Evolutionary conservation across 805 yeast species (phyloP), one percentile per base, ranked within the genome.

Genomic region (Kodamaea kaohsiungensis): DNA sequence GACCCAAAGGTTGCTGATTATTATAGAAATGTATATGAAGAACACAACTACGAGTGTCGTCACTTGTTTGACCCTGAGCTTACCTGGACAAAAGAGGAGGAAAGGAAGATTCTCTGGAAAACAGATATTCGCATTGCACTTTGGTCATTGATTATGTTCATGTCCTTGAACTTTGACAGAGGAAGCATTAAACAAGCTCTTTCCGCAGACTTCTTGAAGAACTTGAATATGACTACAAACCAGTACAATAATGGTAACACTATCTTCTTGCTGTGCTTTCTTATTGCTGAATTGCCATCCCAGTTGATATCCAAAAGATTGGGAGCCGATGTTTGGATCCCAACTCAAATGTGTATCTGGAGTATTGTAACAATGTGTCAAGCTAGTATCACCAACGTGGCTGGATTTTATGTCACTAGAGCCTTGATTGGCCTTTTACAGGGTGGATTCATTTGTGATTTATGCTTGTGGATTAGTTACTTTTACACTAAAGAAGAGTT

Each of bases 401-500:
- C 59, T 1, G 63, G 67, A 1, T 65, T 63, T 40, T 63, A 57
- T 40, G 51, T 58, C 38, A 61, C 66, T 12, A 53, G 69, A 43
- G 66, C 64, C 1, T 56, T 65, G 10, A 54, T 65, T 3, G 69
- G 68, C 2, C 56, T 59, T 9, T 57, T 65, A 38, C 68, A 65
- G 39, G 69, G 69, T 30, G 35, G 68, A 2, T 65, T 65, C 40
- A 85, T 87, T 52, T 86, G 88, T 35, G 90, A 86, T 59, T 69
- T 81, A 35, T 77, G 82, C 53, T 68, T 86, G 48, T 87, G 87
- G 84, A 70, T 87, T 66, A 80, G 87, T 1, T 87, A 85, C 66
- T 87, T 86, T 68, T 87, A 81, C 70, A 86, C 83, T 7, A 63
- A 80, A 33, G 65, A 73, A 30, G 91, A 87, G 65, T 71, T 86